These are phyloP conservation scores for Colletotrichum sp. DNA, from an alignment of 2,329 filamentous ascomycete species.

Conservation along the genomic window DNA sequence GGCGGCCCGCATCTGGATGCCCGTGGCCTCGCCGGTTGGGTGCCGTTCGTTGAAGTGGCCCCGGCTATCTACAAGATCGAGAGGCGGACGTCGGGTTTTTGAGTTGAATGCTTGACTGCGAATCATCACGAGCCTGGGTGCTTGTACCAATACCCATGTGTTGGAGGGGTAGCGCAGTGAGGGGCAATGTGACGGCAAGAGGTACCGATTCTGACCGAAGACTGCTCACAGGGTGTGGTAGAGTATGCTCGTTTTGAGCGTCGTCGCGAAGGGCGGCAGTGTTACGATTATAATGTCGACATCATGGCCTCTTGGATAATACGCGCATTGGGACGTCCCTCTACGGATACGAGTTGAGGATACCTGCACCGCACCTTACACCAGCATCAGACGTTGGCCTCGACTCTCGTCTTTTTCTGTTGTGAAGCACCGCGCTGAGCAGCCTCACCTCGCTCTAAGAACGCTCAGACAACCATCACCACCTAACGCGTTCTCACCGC, in stretches of 20 bases:
- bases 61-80: background rate
- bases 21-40: constrained; percentile 24
- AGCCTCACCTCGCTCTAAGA: background rate
- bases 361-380: background rate
- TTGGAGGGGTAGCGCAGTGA: background rate
- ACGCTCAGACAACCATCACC: background rate
- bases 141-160: background rate
- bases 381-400: rapidly evolving
- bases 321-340: background rate
- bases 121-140: background rate
- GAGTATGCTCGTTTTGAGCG: background rate
- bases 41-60: background rate
- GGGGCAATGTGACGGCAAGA: background rate
- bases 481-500: background rate
- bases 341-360: background rate
- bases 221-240: background rate
- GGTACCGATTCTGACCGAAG: background rate
- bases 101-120: background rate
- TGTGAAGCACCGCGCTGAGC: background rate
- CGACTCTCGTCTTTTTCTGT: background rate
- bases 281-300: background rate
- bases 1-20: background rate
- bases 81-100: background rate
- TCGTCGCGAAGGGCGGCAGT: background rate
- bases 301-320: background rate